A percentile compares a stretch with the other conserved stretches of the same genome.
Evolutionary conservation across 345 rosid species (phyloP).

Genomic region (Pistacia integerrima): DNA sequence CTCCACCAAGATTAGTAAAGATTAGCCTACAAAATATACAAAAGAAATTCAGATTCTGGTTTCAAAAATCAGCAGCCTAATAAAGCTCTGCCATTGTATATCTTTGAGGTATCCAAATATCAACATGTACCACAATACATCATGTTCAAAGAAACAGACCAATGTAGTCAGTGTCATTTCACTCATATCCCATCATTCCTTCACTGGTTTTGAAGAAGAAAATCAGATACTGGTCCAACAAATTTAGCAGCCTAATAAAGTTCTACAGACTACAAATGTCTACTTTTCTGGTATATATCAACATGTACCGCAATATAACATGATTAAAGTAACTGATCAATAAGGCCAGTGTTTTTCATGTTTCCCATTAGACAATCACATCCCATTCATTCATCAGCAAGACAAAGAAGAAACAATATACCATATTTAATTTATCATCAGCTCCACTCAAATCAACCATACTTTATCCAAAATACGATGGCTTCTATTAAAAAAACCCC

Average conservation of each 20-base stretch:
- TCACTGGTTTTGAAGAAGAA: no score
- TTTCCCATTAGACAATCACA: no score
- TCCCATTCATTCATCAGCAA: no score
- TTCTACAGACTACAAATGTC: no score
- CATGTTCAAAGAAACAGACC: slow-evolving; percentile 12
- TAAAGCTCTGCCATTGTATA: background rate
- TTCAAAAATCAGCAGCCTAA: slow-evolving; percentile 2
- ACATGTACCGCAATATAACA: no score
- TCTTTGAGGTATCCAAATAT: background rate
- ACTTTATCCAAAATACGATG: background rate
- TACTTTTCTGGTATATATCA: no score
- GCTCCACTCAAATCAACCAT: background rate
- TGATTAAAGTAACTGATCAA: no score
- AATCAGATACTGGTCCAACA: no score
- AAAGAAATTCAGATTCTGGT: background rate
- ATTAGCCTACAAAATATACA: slow-evolving; percentile 54
- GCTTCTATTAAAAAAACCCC: background rate
- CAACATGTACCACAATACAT: background rate
- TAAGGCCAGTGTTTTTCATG: no score
- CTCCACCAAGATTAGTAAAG: slow-evolving; percentile 96
- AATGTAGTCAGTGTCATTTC: slow-evolving; percentile 2
- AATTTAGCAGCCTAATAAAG: no score
- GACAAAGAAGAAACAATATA: background rate
- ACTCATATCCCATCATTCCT: background rate
- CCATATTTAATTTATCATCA: background rate